Evolutionary conservation across 2,329 filamentous ascomycete species (phyloP), one percentile per base, ranked within the genome.

Genomic region (Madurella mycetomatis): DNA sequence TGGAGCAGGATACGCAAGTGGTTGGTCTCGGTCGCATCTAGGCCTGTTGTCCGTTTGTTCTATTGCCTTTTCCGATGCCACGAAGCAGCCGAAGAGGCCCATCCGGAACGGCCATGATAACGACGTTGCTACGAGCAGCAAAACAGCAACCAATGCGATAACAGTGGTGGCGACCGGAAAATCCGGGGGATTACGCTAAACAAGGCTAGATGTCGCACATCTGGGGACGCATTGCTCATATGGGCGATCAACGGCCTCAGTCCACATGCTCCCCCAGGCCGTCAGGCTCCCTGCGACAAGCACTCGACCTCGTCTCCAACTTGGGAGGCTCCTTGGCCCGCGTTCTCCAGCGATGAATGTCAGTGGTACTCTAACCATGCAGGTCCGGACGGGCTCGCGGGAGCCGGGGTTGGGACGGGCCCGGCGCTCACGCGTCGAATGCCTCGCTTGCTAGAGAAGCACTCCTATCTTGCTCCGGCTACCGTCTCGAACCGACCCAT

Each of bases 21-120:
- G 54, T 61, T 61, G 59, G 59, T 50, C 53, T 25, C 47, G 41
- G 48, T 47, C 43, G 51, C 46, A 31, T 52, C 54, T 56, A 49
- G 52, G 48, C 46, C 44, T 50, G 43, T 37, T 54, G 47, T 41
- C 49, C 49, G 30, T 37, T 47, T 17, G 17, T 18, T 13, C 39
- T 39, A 37, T 45, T 55, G 32, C 11, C 5, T 47, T 49, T 44
- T 50, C 18, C 25, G n/a, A 34, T 19, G 31, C 45, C n/a, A 44
- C 9, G 25, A 15, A 37, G 16, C n/a, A 54, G 50, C 53, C 47
- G 53, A 44, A 32, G 41, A 15, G 9, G 9, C 18, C 31, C 18
- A 12, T 17, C 9, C 47, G 25, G 17, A 12, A 43, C 15, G 18
- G 32, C 31, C 40, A 46, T 45, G 46, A 56, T 47, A 40, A 47